Percentiles rank a stretch among this genome's conserved stretches.
Conservation (phyloP, 1,284 basidiomycete species). For the Schizopora paradoxa region DNA sequence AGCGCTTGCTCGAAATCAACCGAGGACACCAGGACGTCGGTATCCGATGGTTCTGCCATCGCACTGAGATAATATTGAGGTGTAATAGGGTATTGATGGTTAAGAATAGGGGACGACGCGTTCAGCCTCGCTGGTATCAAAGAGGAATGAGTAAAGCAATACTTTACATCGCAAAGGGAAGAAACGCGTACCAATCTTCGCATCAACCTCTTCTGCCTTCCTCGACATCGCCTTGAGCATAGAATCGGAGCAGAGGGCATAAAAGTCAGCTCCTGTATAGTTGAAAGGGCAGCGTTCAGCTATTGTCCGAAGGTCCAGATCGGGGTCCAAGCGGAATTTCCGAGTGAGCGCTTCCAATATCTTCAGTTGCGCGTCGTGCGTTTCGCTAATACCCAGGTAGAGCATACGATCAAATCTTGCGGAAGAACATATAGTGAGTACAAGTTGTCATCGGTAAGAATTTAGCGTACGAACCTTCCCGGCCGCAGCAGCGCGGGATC, state of each 20-base stretch:
- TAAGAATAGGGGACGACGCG: conserved; percentile 31
- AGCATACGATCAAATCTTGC: conserved; percentile 94
- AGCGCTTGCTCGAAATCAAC: conserved; percentile 80
- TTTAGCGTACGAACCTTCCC: conserved; percentile 54
- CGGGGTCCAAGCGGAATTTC: conserved; percentile 82
- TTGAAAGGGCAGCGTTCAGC: conserved; percentile 86
- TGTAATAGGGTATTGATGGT: conserved; percentile 72
- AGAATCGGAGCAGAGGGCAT: conserved; percentile 95
- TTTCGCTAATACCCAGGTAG: conserved; percentile 90
- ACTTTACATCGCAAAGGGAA: not conserved
- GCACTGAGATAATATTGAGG: conserved; percentile 92
- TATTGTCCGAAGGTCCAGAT: conserved; percentile 60
- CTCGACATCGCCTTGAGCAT: conserved; percentile 94
- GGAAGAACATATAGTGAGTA: not conserved
- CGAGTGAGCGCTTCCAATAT: conserved; percentile 90
- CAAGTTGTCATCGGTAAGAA: not conserved
- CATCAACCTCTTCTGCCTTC: conserved; percentile 78
- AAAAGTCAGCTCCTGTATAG: conserved; percentile 96
- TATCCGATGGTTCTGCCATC: conserved; percentile 70
- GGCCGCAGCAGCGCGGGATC: conserved; percentile 92
- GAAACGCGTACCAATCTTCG: conserved; percentile 53
- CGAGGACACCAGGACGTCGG: conserved; percentile 68
- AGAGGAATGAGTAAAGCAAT: conserved; percentile 4
- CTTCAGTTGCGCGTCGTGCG: conserved; percentile 81
- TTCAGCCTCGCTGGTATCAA: conserved; percentile 44